phyloP scores from a whole-genome alignment of 2,329 filamentous ascomycete genomes.

The Coniochaeta ligniaria region DNA sequence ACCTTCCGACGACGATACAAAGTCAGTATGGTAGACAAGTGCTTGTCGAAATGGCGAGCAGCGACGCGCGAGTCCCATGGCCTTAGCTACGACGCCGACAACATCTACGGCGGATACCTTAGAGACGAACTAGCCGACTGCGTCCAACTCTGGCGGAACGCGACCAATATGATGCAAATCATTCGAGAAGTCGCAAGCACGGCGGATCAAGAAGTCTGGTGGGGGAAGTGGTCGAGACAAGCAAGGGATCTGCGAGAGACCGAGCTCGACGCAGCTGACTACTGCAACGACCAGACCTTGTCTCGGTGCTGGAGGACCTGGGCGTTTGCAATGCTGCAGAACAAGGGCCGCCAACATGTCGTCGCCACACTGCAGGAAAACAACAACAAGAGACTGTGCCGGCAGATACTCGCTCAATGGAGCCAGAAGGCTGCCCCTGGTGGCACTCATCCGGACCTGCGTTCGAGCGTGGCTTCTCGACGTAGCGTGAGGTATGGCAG shows the following conservation, averaged over 20 bases:
- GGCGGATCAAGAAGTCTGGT: constrained; percentile 18
- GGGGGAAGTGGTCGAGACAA: constrained; percentile 14
- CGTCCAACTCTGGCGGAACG: constrained; percentile 13
- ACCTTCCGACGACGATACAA: constrained; percentile 17
- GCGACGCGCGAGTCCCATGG: constrained; percentile 12
- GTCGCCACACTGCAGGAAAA: constrained; percentile 14
- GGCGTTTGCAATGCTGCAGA: constrained; percentile 17
- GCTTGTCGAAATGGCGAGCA: constrained; percentile 15
- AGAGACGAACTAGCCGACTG: constrained; percentile 15
- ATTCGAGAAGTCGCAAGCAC: constrained; percentile 16
- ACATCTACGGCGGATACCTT: constrained; percentile 15
- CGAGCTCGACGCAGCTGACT: constrained; percentile 16
- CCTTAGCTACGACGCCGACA: constrained; percentile 14
- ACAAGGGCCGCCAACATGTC: constrained; percentile 13
- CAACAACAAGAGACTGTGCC: constrained; percentile 13
- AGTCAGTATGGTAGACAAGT: constrained; percentile 12
- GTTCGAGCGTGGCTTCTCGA: constrained; percentile 1
- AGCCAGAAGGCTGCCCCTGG: constrained; percentile 13
- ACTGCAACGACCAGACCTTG: constrained; percentile 14
- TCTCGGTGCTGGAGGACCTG: constrained; percentile 14
- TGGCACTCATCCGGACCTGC: not conserved
- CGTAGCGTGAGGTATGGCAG: constrained; percentile 4
- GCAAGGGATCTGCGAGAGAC: constrained; percentile 12
- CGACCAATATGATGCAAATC: constrained; percentile 8
- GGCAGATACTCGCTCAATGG: constrained; percentile 17